Evolutionary conservation across 2,329 filamentous ascomycete species (phyloP), one percentile per base, ranked within the genome.

Genomic region (Ceratocystis ficicola): DNA sequence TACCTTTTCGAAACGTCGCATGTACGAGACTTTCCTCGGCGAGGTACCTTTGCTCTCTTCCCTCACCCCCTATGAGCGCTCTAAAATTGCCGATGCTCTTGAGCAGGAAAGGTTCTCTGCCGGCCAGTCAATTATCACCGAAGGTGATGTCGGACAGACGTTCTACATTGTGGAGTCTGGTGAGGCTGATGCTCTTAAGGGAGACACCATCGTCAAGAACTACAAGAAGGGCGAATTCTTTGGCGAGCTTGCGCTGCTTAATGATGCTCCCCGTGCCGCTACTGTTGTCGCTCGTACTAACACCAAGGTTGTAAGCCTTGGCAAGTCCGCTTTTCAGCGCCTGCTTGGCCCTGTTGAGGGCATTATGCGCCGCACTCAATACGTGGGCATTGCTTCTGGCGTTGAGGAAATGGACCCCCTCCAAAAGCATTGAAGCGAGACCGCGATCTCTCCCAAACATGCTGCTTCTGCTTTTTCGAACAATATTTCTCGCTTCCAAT

Each of bases 161-260:
- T 97, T 99, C 77, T 99, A 89, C 76, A 84, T 97, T 57, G 80
- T 97, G 61, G 94, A 96, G 76, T 83, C 82, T 36, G 94, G 94
- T 50, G 86, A 93, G 73, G 93, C 92, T 7, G 87, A 91, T 70
- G 93, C 90, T 1, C 90, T 85, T 80, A 96, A 93, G 77, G 80
- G 83, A n/a, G 89, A 86, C 48, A 78, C 81, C 20, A 80, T 85
- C 25, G 87, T 97, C 69, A 90, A 90, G 73, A 80, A 84, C 65
- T 97, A 97, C 76, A 82, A 80, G 69, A 94, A 95, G 76, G 94
- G 94, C 36, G 94, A 96, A 73, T 99, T 94, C 79, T 99, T 99
- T 77, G 94, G 94, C 69, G 94, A 99, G 77, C 80, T 99, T 68
- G 94, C 94, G 5, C 77, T 99, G 73, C 81, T 97, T 70, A 95